These are phyloP conservation scores for Helicosporidium sp. DNA, from an alignment of 139 green algal genomes.

Conservation along the genomic window DNA sequence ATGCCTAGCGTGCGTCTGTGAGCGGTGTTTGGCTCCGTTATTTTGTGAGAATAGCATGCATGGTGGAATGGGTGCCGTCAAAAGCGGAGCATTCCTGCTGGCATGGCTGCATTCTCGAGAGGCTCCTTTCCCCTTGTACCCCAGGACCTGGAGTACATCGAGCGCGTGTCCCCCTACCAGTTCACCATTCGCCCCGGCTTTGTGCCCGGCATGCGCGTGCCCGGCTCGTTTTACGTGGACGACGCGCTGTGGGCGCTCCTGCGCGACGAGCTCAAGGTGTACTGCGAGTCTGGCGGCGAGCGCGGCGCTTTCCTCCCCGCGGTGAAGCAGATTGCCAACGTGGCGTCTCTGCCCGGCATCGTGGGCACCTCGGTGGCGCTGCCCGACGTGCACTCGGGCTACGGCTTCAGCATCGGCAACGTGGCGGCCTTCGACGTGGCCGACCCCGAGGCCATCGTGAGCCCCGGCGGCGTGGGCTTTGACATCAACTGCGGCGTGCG, in stretches of 20 bases:
- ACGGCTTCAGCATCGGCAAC: constrained; percentile 84
- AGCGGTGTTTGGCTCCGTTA: neutral
- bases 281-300: constrained; percentile 14
- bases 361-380: constrained; percentile 63
- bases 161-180: constrained; percentile 33
- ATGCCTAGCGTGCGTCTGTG: too few relatives aligned
- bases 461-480: constrained; percentile 57
- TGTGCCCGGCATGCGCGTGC: constrained; percentile 65
- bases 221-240: constrained; percentile 68
- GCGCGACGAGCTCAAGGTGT: constrained; percentile 54
- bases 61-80: neutral
- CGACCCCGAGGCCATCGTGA: constrained; percentile 60
- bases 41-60: neutral
- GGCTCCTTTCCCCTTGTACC: neutral
- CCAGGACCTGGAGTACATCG: constrained; percentile 24
- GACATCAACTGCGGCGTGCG: constrained; percentile 86
- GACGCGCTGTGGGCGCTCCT: constrained; percentile 41
- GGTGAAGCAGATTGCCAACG: constrained; percentile 77
- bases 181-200: constrained; percentile 65
- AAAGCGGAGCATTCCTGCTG: neutral
- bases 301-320: constrained; percentile 73
- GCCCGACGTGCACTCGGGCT: constrained; percentile 74
- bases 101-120: neutral
- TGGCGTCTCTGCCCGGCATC: constrained; percentile 67
- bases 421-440: constrained; percentile 78